These are phyloP conservation scores for Pholiota microspora DNA, from an alignment of 768 basidiomycete genomes.

Conservation along the genomic window DNA sequence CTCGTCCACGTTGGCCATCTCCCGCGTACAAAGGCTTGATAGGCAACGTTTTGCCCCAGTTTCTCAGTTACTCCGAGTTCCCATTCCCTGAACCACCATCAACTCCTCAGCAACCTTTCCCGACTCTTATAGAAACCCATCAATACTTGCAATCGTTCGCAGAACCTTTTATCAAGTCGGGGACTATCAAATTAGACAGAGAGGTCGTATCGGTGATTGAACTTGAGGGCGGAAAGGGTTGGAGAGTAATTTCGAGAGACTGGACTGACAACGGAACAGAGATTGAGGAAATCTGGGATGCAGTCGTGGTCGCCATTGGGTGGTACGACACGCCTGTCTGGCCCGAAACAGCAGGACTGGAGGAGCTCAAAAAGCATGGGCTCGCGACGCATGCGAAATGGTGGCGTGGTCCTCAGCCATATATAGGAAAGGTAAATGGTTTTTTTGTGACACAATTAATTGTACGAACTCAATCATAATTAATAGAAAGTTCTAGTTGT, in stretches of 20 bases:
- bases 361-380: slow-evolving; percentile 30
- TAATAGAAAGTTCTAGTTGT: slow-evolving; percentile 48
- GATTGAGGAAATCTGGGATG: slow-evolving; percentile 44
- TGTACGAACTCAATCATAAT: background rate
- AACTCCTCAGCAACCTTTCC: slow-evolving; percentile 36
- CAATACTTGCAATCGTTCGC: slow-evolving; percentile 36
- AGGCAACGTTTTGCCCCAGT: slow-evolving; percentile 50
- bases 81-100: slow-evolving; percentile 33
- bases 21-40: slow-evolving; percentile 47
- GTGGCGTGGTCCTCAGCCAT: slow-evolving; percentile 38
- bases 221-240: slow-evolving; percentile 27
- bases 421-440: slow-evolving; percentile 32
- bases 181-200: slow-evolving; percentile 37
- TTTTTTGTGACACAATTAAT: background rate
- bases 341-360: slow-evolving; percentile 42
- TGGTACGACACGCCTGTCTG: slow-evolving; percentile 46
- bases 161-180: slow-evolving; percentile 25
- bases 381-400: slow-evolving; percentile 40
- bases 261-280: slow-evolving; percentile 27
- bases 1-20: slow-evolving; percentile 38
- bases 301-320: slow-evolving; percentile 43
- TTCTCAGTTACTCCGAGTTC: slow-evolving; percentile 33
- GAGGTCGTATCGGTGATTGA: slow-evolving; percentile 41
- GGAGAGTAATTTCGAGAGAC: slow-evolving; percentile 38
- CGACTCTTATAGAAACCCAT: slow-evolving; percentile 36